Evolutionary conservation across 768 basidiomycete species (phyloP), one percentile per base, ranked within the genome.

Genomic region (Boletales sp.): DNA sequence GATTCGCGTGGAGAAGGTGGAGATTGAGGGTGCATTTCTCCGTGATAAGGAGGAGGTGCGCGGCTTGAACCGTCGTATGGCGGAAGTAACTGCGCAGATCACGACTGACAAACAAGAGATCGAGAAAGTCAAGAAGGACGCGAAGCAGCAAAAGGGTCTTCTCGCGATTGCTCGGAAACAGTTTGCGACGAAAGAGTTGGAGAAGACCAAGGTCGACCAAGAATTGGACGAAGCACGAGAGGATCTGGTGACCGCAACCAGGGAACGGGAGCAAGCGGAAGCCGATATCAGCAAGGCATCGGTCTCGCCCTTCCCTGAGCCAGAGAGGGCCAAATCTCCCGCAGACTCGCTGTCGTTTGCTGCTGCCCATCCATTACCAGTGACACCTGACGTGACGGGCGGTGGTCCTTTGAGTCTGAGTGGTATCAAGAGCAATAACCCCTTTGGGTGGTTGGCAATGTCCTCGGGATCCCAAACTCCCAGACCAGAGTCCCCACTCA

Each of bases 81-180:
- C 82, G 12, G 91, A 93, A 59, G 80, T 82, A 14, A 81, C 83
- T 8, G 79, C 84, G 53, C 83, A 93, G 67, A 84, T 84, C 32
- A 81, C 87, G 40, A 62, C 72, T 11, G 65, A 86, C 45, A 94
- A 88, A 66, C 73, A 70, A 11, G 84, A 90, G 53, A 72, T 93
- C 18, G 97, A 98, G 68, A 94, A 89, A 72, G 67, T 80, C 36
- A 94, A 84, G 74, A 98, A 90, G 70, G 94, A 97, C 45, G 92
- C 90, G 2, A 87, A 95, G 66, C 92, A 97, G 63, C 94, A 97
- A 73, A 97, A 92, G 66, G 97, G 97, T 10, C 76, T 95, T 55
- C 77, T 95, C 19, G 94, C 94, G 5, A 95, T 98, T 64, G 90
- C 91, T 6, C 87, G 86, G 73, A 98, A 99, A 68, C 97, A 98